These are phyloP conservation scores for Corymbia citriodora DNA, from an alignment of 441 rosid species.

Conservation along the genomic window DNA sequence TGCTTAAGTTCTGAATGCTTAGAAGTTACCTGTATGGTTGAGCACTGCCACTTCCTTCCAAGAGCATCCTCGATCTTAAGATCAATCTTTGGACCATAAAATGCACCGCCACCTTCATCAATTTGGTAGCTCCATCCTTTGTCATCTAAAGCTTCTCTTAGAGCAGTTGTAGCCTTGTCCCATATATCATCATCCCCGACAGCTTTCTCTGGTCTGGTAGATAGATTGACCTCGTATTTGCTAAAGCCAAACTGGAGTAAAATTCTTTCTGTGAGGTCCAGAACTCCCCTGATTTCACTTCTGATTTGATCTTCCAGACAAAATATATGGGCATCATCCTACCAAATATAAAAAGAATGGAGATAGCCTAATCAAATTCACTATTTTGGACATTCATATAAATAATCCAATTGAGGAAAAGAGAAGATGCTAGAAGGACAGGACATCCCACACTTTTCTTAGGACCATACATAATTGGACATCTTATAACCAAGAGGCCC, in stretches of 20 bases:
- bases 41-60: constrained; percentile 98
- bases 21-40: constrained; percentile 71
- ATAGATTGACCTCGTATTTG: constrained; percentile 82
- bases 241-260: constrained; percentile 73
- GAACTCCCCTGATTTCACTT: constrained; percentile 87
- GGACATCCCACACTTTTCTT: neutral
- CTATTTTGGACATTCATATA: neutral
- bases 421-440: neutral
- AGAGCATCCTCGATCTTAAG: constrained; percentile 94
- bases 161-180: constrained; percentile 84
- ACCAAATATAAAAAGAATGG: constrained; percentile 7
- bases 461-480: neutral
- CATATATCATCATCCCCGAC: constrained; percentile 86
- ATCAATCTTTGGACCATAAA: constrained; percentile 95
- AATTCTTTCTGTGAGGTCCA: constrained; percentile 85
- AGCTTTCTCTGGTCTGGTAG: constrained; percentile 86
- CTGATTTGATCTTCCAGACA: constrained; percentile 92
- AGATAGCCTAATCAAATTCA: neutral
- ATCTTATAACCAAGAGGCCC: neutral
- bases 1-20: neutral
- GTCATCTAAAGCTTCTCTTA: constrained; percentile 76
- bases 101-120: constrained; percentile 98
- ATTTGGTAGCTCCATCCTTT: constrained; percentile 89
- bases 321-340: constrained; percentile 98
- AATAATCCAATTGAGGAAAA: neutral